Base-by-base conservation (phyloP, 2,329 filamentous ascomycete species). In the Aspergillus unguis region DNA sequence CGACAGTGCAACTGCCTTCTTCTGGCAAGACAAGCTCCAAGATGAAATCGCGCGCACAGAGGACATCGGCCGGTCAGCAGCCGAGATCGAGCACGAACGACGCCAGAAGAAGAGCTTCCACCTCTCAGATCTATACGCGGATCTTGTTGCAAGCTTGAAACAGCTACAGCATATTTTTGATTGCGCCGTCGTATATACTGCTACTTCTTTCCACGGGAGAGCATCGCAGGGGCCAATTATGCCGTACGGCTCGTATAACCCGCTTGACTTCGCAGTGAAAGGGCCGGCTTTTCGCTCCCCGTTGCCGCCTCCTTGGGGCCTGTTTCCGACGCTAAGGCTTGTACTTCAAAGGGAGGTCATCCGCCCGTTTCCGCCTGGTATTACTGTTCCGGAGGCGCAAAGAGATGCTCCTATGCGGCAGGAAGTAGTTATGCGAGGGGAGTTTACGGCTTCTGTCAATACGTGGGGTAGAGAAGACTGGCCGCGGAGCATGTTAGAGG, bases 1-100 rank as follows among this genome's bases (percentile, higher is more conserved):
- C 5, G 80, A 84, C 62, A 79, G 79, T 50, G 73, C 77, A 4
- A 79, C 76, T 27, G 71, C 79, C 0, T 85, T 85, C 63, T 73
- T 77, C 67, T 82, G 79, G 77, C 75, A 78, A 58, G 73, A 80
- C 48, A 72, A 75, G 33, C 61, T 75, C 26, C 69, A 71, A 35
- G 71, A 75, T 10, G 76, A 78, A 48, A 71, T 73, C 25, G 63
- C 72, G 4, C 69, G 70, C 11, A 66, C 68, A 0, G 70, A 71
- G 44, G 67, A 73, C n/a, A 66, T 75, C 26, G 67, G 66, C 17
- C 63, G 60, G 4, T 45, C 64, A 11, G 47, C 50, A 4, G 56
- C 56, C 29, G 68, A 71, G 4, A 56, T 67, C 27, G 65, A 70
- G 11, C 50, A 52, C 8, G 58, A 65, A 11, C 67, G 66, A 0